Evolutionary conservation across 352 stramenopile species (phyloP), one percentile per base, ranked within the genome.

Genomic region (Phytophthora nicotianae): DNA sequence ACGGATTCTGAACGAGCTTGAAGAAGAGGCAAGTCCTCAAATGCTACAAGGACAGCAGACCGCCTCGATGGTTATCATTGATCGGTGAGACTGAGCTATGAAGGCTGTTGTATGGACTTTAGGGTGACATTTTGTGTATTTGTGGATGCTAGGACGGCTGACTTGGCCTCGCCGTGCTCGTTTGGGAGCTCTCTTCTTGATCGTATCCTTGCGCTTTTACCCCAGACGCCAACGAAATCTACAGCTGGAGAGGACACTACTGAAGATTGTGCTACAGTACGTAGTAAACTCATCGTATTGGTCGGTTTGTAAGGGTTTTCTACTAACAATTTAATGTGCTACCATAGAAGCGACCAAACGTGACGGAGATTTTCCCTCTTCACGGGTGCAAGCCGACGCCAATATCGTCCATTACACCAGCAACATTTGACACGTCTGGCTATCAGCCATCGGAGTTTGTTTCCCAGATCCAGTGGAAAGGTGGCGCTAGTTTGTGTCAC

Each of bases 171-270:
- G 2, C 85, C 81, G 16, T 88, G 72, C 46, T 83, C 82, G 2
- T 91, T 91, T 53, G 77, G 74, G 5, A 74, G 77, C 35, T 88
- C 85, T 26, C 64, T 93, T 32, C 71, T 93, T 20, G 85, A 93
- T 64, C 73, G 79, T 3, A 75, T 93, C 19, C 75, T 93, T 14
- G 69, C 75, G 5, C 52, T 89, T 20, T 56, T 93, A 8, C 85
- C 85, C 2, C 82, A 90, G 53, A 81, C 75, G 0, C 72, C 77
- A 13, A 61, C 49, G 38, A 6, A 20, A n/a, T 49, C 21, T 46
- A 2, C 49, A 35, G 13, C 47, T 24, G 37, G 46, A 40, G 37
- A 78, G 60, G 24, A 53, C 61, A 67, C 33, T n/a, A 40, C 26
- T 26, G 40, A 52, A 56, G n/a, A 35, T 33, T 58, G 29, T 33